Evolutionary conservation across 192 early-diverging fungal genomes (phyloP), one percentile per base, ranked within the genome.

Genomic region (Entomortierella chlamydospora): DNA sequence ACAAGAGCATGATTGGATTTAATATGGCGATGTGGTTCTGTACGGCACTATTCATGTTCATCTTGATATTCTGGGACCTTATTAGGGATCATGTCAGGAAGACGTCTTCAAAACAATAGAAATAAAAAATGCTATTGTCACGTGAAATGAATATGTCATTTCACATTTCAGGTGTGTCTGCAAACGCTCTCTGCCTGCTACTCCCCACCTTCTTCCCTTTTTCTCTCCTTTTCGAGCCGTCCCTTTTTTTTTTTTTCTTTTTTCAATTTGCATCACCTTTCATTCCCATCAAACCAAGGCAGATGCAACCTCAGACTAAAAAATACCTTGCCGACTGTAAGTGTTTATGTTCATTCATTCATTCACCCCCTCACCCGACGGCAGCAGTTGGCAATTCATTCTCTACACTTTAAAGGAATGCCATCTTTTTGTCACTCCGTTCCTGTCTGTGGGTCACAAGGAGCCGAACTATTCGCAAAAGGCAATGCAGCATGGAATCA

Each of bases 241-340:
- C 30, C 45, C 25, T 37, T 57, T 52, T 43, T 30, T 55, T 23
- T 20, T 56, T 20, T 26, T 37, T 45, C 23, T 20, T 61, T 53
- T 34, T 39, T 45, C 28, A 31, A 31, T 20, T 47, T 20, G 20
- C 23, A 26, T 23, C 7, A 6, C 22, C 23, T 15, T 8, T 31
- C 57, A 56, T 59, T 68, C 29, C 15, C 23, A 4, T 47, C 20
- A 20, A 20, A 20, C 12, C 45, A 47, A 47, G 3, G 15, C 45
- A 47, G 42, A 79, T 79, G 76, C 76, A 79, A 50, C 76, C 76
- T 22, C 76, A 79, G 43, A 79, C 76, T 29, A 79, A 79, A 61
- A 79, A 79, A 49, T 79, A 79, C 76, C 63, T 79, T 61, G 76
- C 76, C 31, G 76, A 79, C 63, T 66, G 76, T 79, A 79, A 79